phyloP scores from a whole-genome alignment of 768 basidiomycete genomes.

The Auriscalpium microsporum region DNA sequence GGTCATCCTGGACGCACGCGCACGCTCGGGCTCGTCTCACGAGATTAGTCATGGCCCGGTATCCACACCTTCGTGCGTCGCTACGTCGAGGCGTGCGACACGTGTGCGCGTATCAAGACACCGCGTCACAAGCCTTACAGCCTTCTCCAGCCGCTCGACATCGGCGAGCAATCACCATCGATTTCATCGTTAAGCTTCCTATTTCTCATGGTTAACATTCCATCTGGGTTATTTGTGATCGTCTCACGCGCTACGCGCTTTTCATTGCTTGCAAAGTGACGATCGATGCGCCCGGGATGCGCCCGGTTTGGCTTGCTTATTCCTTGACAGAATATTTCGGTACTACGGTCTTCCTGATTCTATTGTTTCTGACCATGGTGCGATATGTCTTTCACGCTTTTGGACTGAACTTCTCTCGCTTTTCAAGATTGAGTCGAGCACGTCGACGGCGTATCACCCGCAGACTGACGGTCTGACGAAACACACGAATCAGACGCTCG shows the following conservation, averaged over 20 bases:
- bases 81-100: conserved; percentile 26
- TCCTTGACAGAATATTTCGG: conserved; percentile 9
- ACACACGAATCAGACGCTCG: conserved; percentile 29
- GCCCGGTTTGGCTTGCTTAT: conserved; percentile 10
- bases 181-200: conserved; percentile 18
- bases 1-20: conserved; percentile 34
- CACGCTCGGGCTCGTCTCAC: conserved; percentile 24
- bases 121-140: conserved; percentile 21
- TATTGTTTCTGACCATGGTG: conserved; percentile 16
- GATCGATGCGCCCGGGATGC: conserved; percentile 4
- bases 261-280: conserved; percentile 11
- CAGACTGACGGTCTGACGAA: no score
- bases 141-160: conserved; percentile 26
- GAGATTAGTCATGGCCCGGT: conserved; percentile 35
- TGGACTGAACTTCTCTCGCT: neutral
- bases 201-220: conserved; percentile 14
- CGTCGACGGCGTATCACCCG: conserved; percentile 36
- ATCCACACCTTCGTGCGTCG: conserved; percentile 18
- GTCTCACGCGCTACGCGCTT: conserved; percentile 1
- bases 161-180: conserved; percentile 16
- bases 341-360: conserved; percentile 13
- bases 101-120: conserved; percentile 22
- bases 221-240: conserved; percentile 12
- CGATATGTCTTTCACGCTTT: conserved; percentile 4
- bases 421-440: conserved; percentile 7